phyloP scores from a whole-genome alignment of 805 yeast species.

The Wickerhamomyces queroliae region DNA sequence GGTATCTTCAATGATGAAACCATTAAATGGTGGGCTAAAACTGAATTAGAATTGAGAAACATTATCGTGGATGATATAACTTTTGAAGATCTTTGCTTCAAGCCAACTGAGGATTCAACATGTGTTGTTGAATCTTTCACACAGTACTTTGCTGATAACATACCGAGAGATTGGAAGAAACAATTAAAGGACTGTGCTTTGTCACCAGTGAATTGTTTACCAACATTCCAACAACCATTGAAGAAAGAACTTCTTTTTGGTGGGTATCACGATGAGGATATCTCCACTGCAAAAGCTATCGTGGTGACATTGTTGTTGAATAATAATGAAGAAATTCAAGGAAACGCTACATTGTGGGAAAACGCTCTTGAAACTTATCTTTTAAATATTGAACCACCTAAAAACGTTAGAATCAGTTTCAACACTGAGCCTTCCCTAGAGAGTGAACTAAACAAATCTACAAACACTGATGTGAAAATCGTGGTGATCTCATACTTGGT shows the following conservation, averaged over 20 bases:
- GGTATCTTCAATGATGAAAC: constrained; percentile 66
- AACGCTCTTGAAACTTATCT: constrained; percentile 53
- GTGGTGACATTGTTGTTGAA: constrained; percentile 68
- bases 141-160: constrained; percentile 74
- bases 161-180: constrained; percentile 51
- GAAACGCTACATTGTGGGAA: constrained; percentile 58
- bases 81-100: constrained; percentile 71
- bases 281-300: constrained; percentile 62
- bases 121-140: constrained; percentile 88
- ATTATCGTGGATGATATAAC: constrained; percentile 26
- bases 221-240: constrained; percentile 87
- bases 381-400: constrained; percentile 36
- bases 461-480: constrained; percentile 71
- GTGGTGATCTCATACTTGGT: constrained; percentile 69
- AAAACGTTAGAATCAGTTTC: constrained; percentile 62
- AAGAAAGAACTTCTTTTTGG: constrained; percentile 70
- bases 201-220: constrained; percentile 86
- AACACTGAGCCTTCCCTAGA: constrained; percentile 81
- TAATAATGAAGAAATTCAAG: constrained; percentile 39
- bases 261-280: constrained; percentile 39
- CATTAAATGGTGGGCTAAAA: constrained; percentile 84
- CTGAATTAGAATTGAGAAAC: constrained; percentile 49
- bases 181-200: constrained; percentile 56
- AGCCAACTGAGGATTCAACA: constrained; percentile 65
- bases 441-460: constrained; percentile 75